These are phyloP conservation scores for Beauveria brongniartii DNA, from an alignment of 2,329 filamentous ascomycete species.

Conservation along the genomic window DNA sequence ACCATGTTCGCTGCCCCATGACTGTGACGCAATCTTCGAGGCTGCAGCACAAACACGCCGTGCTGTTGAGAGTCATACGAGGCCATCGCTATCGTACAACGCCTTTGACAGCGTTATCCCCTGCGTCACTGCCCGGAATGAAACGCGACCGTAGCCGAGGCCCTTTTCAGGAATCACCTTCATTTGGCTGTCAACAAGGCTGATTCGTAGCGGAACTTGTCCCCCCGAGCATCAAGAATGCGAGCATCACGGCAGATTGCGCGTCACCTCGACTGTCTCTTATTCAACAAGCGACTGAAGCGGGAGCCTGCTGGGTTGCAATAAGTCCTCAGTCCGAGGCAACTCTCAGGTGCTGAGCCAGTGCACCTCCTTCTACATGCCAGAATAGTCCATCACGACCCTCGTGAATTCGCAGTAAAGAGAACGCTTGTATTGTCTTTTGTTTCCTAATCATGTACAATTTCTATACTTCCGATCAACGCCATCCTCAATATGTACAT, in stretches of 20 bases:
- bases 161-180: background rate
- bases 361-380: too few relatives aligned
- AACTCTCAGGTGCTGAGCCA: too few relatives aligned
- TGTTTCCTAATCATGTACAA: background rate
- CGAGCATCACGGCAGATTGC: background rate
- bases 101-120: background rate
- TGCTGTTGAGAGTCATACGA: background rate
- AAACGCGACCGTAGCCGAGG: background rate
- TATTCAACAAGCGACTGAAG: too few relatives aligned
- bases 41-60: background rate
- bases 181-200: background rate
- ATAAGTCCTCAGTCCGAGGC: too few relatives aligned
- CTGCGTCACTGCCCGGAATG: background rate
- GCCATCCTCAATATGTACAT: conserved; percentile 5
- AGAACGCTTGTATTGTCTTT: background rate
- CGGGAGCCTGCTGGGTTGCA: too few relatives aligned
- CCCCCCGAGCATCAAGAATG: background rate
- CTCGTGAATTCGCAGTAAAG: background rate
- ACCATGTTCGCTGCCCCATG: too few relatives aligned
- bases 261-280: background rate
- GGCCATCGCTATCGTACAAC: background rate
- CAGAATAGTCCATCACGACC: background rate
- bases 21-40: too few relatives aligned
- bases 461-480: background rate
- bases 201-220: background rate